phyloP scores from a whole-genome alignment of 2,329 filamentous ascomycete species.

The Monilinia vaccinii-corymbosi region DNA sequence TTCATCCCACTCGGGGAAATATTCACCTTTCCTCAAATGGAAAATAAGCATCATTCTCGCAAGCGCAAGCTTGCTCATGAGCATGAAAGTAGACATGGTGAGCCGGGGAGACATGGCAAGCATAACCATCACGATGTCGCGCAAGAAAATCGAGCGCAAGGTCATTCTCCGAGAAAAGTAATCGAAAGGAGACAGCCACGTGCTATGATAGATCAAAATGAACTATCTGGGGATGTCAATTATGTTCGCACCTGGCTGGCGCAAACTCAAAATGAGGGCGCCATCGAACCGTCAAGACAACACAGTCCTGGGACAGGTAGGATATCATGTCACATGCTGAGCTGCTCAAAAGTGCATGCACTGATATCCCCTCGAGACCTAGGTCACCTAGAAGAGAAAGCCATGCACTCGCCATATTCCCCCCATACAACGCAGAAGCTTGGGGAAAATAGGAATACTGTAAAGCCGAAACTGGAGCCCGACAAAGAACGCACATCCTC shows the following conservation, averaged over 20 bases:
- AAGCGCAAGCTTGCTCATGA: not conserved
- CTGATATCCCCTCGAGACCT: not conserved
- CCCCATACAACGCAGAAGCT: not conserved
- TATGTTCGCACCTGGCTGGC: conserved; percentile 26
- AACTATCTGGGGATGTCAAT: conserved; percentile 17
- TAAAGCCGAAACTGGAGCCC: not conserved
- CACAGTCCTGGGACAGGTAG: not conserved
- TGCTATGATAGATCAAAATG: not conserved
- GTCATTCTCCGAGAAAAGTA: not conserved
- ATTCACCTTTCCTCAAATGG: not conserved
- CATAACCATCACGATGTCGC: not conserved
- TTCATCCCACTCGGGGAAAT: not conserved
- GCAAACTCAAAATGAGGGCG: conserved; percentile 14
- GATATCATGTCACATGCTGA: not conserved
- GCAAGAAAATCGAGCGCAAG: not conserved
- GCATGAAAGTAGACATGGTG: not conserved
- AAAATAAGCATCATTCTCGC: conserved; percentile 2
- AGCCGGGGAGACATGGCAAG: not conserved
- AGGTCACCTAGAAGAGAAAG: not conserved
- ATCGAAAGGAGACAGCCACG: not conserved
- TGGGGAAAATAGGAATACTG: not conserved
- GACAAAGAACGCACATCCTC: conserved; percentile 14
- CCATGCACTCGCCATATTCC: not conserved
- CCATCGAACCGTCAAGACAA: not conserved
- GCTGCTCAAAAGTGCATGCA: not conserved